Conservation (phyloP, 164 flowering plant genomes). For the Vitis vinifera region DNA sequence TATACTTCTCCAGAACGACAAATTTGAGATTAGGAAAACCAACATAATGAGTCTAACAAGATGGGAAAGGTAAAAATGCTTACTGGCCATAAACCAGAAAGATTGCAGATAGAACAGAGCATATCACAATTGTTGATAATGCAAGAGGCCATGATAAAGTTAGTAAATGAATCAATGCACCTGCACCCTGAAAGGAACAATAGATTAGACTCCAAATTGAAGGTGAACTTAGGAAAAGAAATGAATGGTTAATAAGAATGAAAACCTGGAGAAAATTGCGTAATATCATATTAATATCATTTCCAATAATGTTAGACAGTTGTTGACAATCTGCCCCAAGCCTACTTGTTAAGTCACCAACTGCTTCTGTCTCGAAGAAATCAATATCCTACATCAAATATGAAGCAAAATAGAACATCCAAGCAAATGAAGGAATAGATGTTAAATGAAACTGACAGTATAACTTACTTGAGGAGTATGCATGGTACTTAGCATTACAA, state of each 20-base stretch:
- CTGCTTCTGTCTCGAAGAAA: conserved; percentile 28
- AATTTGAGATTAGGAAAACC: neutral
- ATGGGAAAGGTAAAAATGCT: conserved; percentile 5
- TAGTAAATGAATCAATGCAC: conserved; percentile 34
- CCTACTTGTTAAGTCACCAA: conserved; percentile 39
- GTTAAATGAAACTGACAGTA: neutral
- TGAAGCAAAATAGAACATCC: neutral
- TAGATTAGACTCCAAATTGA: conserved; percentile 1
- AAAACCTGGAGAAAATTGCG: conserved; percentile 35
- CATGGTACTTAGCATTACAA: neutral
- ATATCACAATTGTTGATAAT: conserved; percentile 27
- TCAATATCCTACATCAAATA: conserved; percentile 30
- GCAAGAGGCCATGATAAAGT: conserved; percentile 35
- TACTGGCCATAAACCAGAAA: conserved; percentile 32
- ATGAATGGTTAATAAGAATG: neutral
- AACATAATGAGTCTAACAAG: neutral
- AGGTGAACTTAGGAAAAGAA: neutral
- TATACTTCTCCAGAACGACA: neutral
- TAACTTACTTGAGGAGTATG: neutral
- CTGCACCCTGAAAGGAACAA: conserved; percentile 26
- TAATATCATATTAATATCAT: conserved; percentile 26
- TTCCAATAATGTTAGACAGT: conserved; percentile 28
- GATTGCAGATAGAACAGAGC: conserved; percentile 21
- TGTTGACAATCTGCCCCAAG: conserved; percentile 38
- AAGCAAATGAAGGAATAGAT: neutral